phyloP scores from a whole-genome alignment of 805 yeast genomes.

The Metschnikowia orientalis region DNA sequence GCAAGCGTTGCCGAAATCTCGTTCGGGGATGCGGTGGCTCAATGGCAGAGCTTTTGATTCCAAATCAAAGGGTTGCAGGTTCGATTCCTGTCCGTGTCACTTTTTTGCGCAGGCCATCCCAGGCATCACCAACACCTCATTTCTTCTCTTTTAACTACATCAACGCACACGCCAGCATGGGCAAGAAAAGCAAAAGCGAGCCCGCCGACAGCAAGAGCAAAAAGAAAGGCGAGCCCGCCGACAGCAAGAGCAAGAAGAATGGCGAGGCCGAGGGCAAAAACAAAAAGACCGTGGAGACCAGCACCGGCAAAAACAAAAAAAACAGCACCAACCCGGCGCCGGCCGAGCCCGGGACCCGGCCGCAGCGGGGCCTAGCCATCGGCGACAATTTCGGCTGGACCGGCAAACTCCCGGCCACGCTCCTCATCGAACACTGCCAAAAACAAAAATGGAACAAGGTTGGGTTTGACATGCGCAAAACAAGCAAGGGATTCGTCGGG shows the following conservation, averaged over 20 bases:
- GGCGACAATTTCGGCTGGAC: slow-evolving; percentile 81
- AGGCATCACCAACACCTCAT: background rate
- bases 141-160: background rate
- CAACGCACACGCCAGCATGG: slow-evolving; percentile 4
- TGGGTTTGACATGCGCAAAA: slow-evolving; percentile 61
- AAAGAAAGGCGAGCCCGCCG: slow-evolving; percentile 5
- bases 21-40: slow-evolving; percentile 20
- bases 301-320: slow-evolving; percentile 6
- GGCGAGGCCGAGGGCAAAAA: slow-evolving; percentile 4
- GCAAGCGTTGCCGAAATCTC: background rate
- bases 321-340: slow-evolving; percentile 3
- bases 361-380: slow-evolving; percentile 37
- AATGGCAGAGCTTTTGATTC: slow-evolving; percentile 24
- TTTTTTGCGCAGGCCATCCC: slow-evolving; percentile 2
- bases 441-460: slow-evolving; percentile 87
- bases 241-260: slow-evolving; percentile 7
- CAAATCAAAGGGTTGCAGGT: slow-evolving; percentile 25
- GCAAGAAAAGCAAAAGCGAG: slow-evolving; percentile 10
- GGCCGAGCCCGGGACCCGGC: slow-evolving; percentile 21
- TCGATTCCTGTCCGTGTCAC: slow-evolving; percentile 24
- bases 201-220: slow-evolving; percentile 5
- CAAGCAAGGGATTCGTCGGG: slow-evolving; percentile 54
- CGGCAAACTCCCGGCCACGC: slow-evolving; percentile 85
- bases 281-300: slow-evolving; percentile 6
- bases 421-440: slow-evolving; percentile 83